Percentiles rank a stretch among this genome's conserved stretches.
Conservation (phyloP, 2,329 filamentous ascomycete genomes). For the Dactylonectria macrodidyma region DNA sequence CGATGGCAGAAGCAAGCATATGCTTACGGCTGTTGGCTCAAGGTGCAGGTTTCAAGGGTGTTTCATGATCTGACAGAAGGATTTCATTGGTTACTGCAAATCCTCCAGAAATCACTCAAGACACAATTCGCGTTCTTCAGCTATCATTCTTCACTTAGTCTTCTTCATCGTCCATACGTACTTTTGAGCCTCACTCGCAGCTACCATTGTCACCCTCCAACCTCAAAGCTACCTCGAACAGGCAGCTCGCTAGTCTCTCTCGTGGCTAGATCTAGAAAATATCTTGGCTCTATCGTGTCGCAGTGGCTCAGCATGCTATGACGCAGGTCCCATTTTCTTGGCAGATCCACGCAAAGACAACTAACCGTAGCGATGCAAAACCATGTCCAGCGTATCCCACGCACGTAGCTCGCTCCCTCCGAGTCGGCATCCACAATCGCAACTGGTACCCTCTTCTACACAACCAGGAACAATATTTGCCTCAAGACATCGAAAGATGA, state of each 20-base stretch:
- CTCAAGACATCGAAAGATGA: slow-evolving; percentile 26
- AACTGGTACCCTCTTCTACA: slow-evolving; percentile 6
- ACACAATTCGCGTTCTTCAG: neutral
- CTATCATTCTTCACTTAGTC: neutral
- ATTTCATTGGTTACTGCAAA: neutral
- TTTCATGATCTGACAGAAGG: slow-evolving; percentile 16
- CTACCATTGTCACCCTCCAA: neutral
- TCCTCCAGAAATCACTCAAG: slow-evolving; percentile 14
- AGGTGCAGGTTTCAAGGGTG: slow-evolving; percentile 18
- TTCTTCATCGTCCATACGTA: neutral
- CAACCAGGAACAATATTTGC: slow-evolving; percentile 5
- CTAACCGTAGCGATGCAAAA: neutral
- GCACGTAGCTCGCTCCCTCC: neutral
- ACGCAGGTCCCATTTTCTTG: neutral
- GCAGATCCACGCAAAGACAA: slow-evolving; percentile 2
- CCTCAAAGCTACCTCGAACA: neutral
- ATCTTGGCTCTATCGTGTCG: slow-evolving; percentile 13
- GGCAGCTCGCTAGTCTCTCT: neutral
- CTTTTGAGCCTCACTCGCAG: neutral
- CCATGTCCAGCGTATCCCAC: neutral
- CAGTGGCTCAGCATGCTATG: slow-evolving; percentile 17
- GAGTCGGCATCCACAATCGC: slow-evolving; percentile 17
- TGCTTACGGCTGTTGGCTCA: neutral
- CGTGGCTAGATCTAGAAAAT: neutral
- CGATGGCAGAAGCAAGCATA: neutral